phyloP scores from a whole-genome alignment of 306 rosid species.

The Amphicarpaea edgeworthii region DNA sequence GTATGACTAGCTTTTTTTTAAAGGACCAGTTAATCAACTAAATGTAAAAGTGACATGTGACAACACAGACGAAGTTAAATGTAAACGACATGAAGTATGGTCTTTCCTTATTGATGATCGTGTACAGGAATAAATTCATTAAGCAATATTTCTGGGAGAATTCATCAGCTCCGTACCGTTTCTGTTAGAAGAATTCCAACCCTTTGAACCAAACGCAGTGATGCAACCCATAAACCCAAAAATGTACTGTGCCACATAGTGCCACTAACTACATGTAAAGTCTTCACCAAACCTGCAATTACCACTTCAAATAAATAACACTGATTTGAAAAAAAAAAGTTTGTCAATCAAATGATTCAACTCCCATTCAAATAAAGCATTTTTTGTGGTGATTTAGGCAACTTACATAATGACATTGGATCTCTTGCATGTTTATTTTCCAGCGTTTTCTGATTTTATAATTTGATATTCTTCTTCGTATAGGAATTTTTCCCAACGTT shows the following conservation, averaged over 20 bases:
- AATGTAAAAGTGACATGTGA: conserved; percentile 24
- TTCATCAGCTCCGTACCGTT: conserved; percentile 23
- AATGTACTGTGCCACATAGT: conserved; percentile 82
- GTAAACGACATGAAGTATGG: conserved; percentile 30
- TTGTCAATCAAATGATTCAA: conserved; percentile 3
- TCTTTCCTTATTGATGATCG: conserved; percentile 34
- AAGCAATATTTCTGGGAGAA: conserved; percentile 35
- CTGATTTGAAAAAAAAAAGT: neutral
- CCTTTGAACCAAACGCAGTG: conserved; percentile 91
- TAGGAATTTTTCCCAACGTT: conserved; percentile 21
- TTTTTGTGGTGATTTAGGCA: too few relatives aligned
- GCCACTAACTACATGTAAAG: conserved; percentile 75
- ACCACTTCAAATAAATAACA: conserved; percentile 46
- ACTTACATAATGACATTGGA: too few relatives aligned
- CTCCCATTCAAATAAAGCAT: neutral
- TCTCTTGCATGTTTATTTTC: too few relatives aligned
- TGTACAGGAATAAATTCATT: conserved; percentile 36
- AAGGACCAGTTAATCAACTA: conserved; percentile 23
- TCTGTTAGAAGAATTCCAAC: conserved; percentile 57
- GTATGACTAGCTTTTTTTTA: neutral
- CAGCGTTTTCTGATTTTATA: too few relatives aligned
- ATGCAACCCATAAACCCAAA: conserved; percentile 91
- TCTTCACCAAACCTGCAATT: conserved; percentile 81
- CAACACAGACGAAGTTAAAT: conserved; percentile 32
- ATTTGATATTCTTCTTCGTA: conserved; percentile 21